Conservation (phyloP, 2,329 filamentous ascomycete species). For the Sporothrix variecibatus region DNA sequence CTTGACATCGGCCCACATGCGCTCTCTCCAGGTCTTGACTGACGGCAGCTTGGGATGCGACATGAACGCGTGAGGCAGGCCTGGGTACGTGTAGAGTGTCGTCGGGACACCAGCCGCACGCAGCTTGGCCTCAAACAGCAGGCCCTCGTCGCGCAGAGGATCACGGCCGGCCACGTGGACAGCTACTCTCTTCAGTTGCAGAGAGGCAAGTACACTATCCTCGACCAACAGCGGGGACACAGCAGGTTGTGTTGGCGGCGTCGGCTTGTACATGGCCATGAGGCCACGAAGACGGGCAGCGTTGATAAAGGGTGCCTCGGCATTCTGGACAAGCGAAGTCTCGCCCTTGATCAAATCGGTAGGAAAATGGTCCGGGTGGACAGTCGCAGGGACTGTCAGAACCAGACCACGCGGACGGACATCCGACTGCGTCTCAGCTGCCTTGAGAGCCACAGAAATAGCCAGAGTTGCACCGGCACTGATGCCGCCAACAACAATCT, state of each 20-base stretch:
- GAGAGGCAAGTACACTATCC: background rate
- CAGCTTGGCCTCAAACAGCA: slow-evolving; percentile 25
- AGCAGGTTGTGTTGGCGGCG: background rate
- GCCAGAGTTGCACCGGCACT: slow-evolving; percentile 44
- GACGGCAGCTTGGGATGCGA: slow-evolving; percentile 20
- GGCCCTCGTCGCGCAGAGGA: slow-evolving; percentile 27
- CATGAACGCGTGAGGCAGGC: slow-evolving; percentile 23
- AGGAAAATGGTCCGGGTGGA: slow-evolving; percentile 12
- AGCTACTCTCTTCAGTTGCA: background rate
- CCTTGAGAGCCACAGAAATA: slow-evolving; percentile 38
- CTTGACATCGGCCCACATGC: slow-evolving; percentile 22
- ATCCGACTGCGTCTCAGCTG: slow-evolving; percentile 31
- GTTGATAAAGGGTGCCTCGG: slow-evolving; percentile 46
- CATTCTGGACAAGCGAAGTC: background rate
- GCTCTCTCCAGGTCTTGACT: slow-evolving; percentile 5
- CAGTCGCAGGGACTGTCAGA: background rate
- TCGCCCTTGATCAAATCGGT: background rate
- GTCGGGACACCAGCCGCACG: background rate
- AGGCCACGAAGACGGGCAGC: slow-evolving; percentile 45
- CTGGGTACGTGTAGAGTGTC: slow-evolving; percentile 17
- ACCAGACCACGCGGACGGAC: background rate
- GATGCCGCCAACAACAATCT: slow-evolving; percentile 48
- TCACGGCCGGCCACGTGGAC: slow-evolving; percentile 27
- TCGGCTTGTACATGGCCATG: slow-evolving; percentile 30
- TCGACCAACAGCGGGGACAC: slow-evolving; percentile 16